Evolutionary conservation across 257 asterid genomes (phyloP).

Genomic region (Solanum ahanhuiri): DNA sequence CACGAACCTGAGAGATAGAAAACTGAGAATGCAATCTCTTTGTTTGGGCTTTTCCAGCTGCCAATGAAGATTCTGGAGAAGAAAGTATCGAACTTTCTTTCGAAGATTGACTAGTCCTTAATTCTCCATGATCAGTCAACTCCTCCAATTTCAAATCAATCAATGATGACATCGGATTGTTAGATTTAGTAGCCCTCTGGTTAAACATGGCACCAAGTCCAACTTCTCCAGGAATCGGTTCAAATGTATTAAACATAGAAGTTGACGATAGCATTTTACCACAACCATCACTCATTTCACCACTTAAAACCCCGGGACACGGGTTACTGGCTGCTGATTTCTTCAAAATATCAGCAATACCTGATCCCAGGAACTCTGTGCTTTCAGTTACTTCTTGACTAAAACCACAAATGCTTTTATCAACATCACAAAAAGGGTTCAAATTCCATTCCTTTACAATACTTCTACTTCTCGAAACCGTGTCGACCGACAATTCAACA

Average conservation of each 20-base stretch:
- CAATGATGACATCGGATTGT: not conserved
- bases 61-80: conserved; percentile 13
- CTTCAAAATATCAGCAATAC: conserved; percentile 5
- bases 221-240: not conserved
- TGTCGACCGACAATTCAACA: conserved; percentile 7
- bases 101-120: conserved; percentile 1
- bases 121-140: conserved; percentile 5
- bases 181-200: not conserved
- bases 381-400: conserved; percentile 9
- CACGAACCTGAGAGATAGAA: conserved; percentile 45
- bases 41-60: conserved; percentile 23
- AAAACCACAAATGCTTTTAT: not conserved
- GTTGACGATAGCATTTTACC: not conserved
- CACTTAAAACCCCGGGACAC: not conserved
- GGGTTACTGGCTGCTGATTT: conserved; percentile 3
- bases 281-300: not conserved
- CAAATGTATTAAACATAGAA: not conserved
- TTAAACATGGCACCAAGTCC: conserved; percentile 7
- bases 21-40: conserved; percentile 13
- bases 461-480: conserved; percentile 5
- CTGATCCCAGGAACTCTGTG: not conserved
- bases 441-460: conserved; percentile 2
- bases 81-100: conserved; percentile 10
- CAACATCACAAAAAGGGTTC: conserved; percentile 6
- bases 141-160: conserved; percentile 3